These are phyloP conservation scores for Kregervanrija fluxuum DNA, from an alignment of 805 yeast genomes.

Conservation along the genomic window DNA sequence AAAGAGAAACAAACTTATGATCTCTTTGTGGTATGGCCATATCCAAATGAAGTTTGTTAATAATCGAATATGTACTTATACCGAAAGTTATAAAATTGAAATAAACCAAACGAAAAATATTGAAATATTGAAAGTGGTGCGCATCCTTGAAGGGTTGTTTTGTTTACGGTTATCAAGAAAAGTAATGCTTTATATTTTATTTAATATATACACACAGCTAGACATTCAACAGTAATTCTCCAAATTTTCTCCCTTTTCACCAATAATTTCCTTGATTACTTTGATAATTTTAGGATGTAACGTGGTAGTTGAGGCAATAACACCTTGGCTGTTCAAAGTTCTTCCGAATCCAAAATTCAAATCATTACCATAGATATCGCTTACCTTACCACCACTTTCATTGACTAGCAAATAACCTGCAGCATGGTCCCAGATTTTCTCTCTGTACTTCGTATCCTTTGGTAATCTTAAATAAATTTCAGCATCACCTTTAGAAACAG, in stretches of 20 bases:
- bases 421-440: conserved; percentile 99
- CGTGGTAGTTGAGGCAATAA: conserved; percentile 67
- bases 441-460: conserved; percentile 64
- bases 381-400: conserved; percentile 89
- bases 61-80: no score
- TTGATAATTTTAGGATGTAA: conserved; percentile 44
- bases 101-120: no score
- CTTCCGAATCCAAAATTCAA: conserved; percentile 86
- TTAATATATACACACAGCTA: not conserved
- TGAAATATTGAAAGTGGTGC: not conserved
- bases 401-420: conserved; percentile 82
- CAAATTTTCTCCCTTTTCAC: conserved; percentile 27
- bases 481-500: conserved; percentile 84
- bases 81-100: no score
- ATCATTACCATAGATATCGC: conserved; percentile 70
- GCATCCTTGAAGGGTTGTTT: not conserved
- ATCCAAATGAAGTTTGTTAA: no score
- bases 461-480: conserved; percentile 91
- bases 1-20: conserved; percentile 24
- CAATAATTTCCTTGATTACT: conserved; percentile 35
- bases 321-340: conserved; percentile 76
- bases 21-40: not conserved
- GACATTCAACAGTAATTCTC: conserved; percentile 16
- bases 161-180: not conserved
- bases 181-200: no score